These are phyloP conservation scores for Chamaenerion angustifolium DNA, from an alignment of 345 rosid genomes.

Conservation along the genomic window DNA sequence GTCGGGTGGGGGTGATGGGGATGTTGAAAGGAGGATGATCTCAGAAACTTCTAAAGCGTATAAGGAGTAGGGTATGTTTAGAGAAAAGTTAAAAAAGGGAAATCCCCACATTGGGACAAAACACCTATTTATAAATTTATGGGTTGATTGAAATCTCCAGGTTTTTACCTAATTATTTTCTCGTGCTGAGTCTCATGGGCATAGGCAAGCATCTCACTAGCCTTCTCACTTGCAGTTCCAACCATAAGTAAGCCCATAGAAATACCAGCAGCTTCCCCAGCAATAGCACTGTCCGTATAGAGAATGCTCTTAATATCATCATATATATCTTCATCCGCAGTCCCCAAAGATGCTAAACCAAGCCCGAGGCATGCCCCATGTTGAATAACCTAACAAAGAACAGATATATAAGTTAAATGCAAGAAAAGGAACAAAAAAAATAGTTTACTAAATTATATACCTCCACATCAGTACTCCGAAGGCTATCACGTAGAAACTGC, in stretches of 20 bases:
- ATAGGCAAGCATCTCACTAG: slow-evolving; percentile 94
- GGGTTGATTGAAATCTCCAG: not conserved
- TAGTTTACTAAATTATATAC: slow-evolving; percentile 17
- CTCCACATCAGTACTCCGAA: slow-evolving; percentile 86
- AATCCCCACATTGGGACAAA: too few species aligned
- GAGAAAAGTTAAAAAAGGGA: too few species aligned
- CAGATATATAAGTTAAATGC: slow-evolving; percentile 1
- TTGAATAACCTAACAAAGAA: slow-evolving; percentile 72
- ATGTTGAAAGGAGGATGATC: too few species aligned
- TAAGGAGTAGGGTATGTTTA: too few species aligned
- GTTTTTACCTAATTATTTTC: slow-evolving; percentile 78
- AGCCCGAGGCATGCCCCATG: slow-evolving; percentile 99
- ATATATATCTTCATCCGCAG: slow-evolving; percentile 91
- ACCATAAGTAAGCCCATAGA: slow-evolving; percentile 98
- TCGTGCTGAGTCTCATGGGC: slow-evolving; percentile 99
- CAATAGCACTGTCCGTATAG: slow-evolving; percentile 91
- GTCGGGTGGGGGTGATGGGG: too few species aligned
- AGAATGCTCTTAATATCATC: slow-evolving; percentile 82
- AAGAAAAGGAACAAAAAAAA: slow-evolving; percentile 1
- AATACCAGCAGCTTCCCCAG: slow-evolving; percentile 99
- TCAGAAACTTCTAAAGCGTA: too few species aligned
- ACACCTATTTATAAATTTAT: too few species aligned
- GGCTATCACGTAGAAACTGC: slow-evolving; percentile 86
- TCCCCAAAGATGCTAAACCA: slow-evolving; percentile 96
- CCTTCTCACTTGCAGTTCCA: slow-evolving; percentile 96